Percentiles rank a stretch among this genome's conserved stretches.
phyloP scores from a whole-genome alignment of 176 grass and related monocot species.

The Musa itinerans region DNA sequence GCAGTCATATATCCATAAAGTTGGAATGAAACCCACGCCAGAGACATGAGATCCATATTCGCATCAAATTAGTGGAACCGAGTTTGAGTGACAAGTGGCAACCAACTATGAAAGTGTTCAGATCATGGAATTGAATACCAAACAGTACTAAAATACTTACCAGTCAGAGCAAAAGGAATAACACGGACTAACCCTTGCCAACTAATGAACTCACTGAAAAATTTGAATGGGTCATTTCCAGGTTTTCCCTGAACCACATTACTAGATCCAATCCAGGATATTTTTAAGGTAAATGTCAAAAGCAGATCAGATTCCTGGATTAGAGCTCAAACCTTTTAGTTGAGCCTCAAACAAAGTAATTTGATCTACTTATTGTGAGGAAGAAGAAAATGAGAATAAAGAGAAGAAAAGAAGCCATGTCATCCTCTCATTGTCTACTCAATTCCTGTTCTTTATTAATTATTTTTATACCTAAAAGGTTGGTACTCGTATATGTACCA shows the following conservation, averaged over 20 bases:
- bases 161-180: no score
- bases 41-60: background rate
- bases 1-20: background rate
- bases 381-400: background rate
- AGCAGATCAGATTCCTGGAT: background rate
- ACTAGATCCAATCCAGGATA: background rate
- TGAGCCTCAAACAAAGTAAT: background rate
- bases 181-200: no score
- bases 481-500: no score
- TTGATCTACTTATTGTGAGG: background rate
- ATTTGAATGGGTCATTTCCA: background rate
- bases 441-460: background rate
- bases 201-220: no score
- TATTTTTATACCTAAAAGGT: background rate
- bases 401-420: background rate
- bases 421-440: background rate
- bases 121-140: no score
- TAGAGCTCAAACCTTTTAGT: background rate
- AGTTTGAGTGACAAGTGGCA: background rate
- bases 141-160: no score
- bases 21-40: background rate
- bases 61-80: background rate
- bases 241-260: background rate
- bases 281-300: background rate
- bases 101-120: no score